These are phyloP conservation scores for Yamadazyma endophytica DNA, from an alignment of 805 yeast species.

Conservation along the genomic window DNA sequence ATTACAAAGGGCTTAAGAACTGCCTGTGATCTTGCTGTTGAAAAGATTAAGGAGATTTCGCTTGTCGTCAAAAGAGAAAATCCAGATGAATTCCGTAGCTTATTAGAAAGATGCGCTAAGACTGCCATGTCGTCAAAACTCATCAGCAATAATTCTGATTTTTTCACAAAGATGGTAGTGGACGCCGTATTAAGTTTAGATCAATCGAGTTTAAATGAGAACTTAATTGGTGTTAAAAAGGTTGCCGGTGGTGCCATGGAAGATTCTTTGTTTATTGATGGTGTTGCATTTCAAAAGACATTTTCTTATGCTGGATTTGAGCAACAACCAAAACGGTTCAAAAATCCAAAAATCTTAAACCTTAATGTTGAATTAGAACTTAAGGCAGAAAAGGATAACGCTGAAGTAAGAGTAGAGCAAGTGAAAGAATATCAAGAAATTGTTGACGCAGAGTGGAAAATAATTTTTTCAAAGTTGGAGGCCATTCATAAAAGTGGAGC, in stretches of 20 bases:
- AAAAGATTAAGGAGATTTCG: constrained; percentile 68
- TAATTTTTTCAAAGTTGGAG: constrained; percentile 80
- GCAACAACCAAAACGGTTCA: constrained; percentile 90
- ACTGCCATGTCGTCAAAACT: constrained; percentile 97
- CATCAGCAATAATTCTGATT: constrained; percentile 79
- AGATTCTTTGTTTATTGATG: constrained; percentile 82
- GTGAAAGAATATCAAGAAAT: constrained; percentile 92
- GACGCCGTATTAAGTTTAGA: constrained; percentile 90
- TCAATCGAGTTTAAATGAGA: constrained; percentile 80
- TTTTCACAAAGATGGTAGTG: constrained; percentile 94
- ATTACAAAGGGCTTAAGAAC: constrained; percentile 83
- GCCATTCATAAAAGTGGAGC: constrained; percentile 84
- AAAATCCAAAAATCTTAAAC: constrained; percentile 74
- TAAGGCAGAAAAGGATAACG: constrained; percentile 98
- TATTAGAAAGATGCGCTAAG: constrained; percentile 87
- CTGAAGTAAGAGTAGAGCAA: constrained; percentile 93
- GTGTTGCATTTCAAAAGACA: constrained; percentile 96
- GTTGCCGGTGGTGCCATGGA: constrained; percentile 96
- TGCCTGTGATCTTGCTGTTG: constrained; percentile 75
- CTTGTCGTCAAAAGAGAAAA: constrained; percentile 60
- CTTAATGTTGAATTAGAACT: constrained; percentile 92
- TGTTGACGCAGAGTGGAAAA: constrained; percentile 99
- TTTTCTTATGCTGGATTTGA: constrained; percentile 98
- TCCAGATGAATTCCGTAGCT: constrained; percentile 51
- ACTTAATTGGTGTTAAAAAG: constrained; percentile 88